Percentiles rank a stretch among this genome's conserved stretches.
Evolutionary conservation across 2,329 filamentous ascomycete species (phyloP).

Genomic region (Diaporthe batatas): DNA sequence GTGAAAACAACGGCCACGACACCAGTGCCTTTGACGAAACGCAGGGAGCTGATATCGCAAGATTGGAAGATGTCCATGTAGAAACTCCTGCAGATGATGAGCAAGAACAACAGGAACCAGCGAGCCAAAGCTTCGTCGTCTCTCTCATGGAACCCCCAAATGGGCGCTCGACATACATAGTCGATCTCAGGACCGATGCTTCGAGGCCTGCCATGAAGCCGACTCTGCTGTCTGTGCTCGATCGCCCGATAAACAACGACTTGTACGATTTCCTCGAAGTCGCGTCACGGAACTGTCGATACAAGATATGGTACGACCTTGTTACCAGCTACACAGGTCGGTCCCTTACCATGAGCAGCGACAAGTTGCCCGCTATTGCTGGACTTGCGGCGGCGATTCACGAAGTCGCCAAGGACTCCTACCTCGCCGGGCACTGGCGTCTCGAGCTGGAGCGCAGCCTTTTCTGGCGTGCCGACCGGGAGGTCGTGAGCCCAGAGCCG

Average conservation of each 20-base stretch:
- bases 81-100: not conserved
- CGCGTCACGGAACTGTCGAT: not conserved
- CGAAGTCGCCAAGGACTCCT: not conserved
- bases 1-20: not conserved
- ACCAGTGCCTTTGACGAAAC: not conserved
- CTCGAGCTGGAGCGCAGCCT: conserved; percentile 23
- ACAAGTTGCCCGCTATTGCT: conserved; percentile 14
- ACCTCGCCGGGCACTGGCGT: conserved; percentile 13
- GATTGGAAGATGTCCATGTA: not conserved
- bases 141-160: not conserved
- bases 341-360: not conserved
- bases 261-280: conserved; percentile 9
- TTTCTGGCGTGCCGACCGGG: conserved; percentile 11
- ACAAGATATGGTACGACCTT: conserved; percentile 16
- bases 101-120: not conserved
- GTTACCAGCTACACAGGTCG: not conserved
- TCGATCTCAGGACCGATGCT: not conserved
- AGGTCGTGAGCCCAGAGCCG: not conserved
- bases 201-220: not conserved
- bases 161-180: conserved; percentile 5
- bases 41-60: not conserved
- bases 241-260: not conserved
- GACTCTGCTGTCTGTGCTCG: not conserved
- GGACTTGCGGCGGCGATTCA: not conserved
- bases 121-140: not conserved